A percentile compares a stretch with the other conserved stretches of the same genome.
phyloP scores from a whole-genome alignment of 371 early-diverging fungal species.

The Mortierella sp. region DNA sequence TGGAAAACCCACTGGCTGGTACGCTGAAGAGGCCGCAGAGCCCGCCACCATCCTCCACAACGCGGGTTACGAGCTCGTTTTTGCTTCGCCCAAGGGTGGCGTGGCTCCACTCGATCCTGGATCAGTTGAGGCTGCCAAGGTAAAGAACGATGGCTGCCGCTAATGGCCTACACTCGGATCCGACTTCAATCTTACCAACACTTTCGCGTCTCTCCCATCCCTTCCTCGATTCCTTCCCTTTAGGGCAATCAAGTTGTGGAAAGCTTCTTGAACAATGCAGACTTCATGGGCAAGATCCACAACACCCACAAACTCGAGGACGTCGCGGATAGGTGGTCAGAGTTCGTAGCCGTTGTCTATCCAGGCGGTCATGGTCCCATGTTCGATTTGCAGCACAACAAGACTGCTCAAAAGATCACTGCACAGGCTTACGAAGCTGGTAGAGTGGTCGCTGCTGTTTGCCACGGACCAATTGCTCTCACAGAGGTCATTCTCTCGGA shows the following conservation, averaged over 20 bases:
- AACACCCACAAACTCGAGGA: conserved; percentile 53
- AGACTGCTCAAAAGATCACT: conserved; percentile 45
- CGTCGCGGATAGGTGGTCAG: conserved; percentile 35
- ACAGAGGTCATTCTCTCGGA: conserved; percentile 55
- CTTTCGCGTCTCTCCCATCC: neutral
- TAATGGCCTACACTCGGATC: no score
- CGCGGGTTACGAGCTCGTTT: conserved; percentile 56
- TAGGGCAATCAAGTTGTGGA: conserved; percentile 23
- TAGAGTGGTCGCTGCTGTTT: conserved; percentile 58
- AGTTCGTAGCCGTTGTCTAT: conserved; percentile 56
- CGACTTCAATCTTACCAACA: conserved; percentile 6
- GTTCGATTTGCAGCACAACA: conserved; percentile 56
- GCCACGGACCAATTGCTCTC: conserved; percentile 62
- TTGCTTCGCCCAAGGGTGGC: conserved; percentile 61
- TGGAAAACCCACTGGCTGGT: conserved; percentile 36
- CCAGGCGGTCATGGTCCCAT: conserved; percentile 65
- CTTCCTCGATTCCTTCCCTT: neutral
- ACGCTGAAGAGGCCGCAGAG: conserved; percentile 56
- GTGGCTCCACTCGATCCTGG: conserved; percentile 58
- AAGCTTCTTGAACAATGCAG: conserved; percentile 52
- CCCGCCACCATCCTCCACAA: conserved; percentile 52
- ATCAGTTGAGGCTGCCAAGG: conserved; percentile 53
- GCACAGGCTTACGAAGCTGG: conserved; percentile 52
- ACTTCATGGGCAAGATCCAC: conserved; percentile 39
- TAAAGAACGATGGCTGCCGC: no score